Conservation (phyloP, 805 yeast genomes). For the Hanseniaspora valbyensis region DNA sequence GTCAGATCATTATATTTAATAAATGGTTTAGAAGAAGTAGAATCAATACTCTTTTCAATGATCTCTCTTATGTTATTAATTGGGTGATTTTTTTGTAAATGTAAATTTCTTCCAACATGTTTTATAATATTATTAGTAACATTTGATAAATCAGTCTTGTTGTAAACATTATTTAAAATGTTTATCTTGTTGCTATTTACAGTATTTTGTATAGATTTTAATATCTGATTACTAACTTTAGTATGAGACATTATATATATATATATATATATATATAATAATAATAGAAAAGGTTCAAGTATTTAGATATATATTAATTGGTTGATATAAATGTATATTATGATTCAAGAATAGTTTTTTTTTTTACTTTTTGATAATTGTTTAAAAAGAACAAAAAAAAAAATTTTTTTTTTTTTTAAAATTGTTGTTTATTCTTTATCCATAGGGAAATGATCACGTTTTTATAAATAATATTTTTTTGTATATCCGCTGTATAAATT, state of each 20-base stretch:
- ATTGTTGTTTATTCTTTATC: too few relatives aligned
- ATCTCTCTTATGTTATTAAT: conserved; percentile 71
- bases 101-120: conserved; percentile 62
- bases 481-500: too few relatives aligned
- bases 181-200: not conserved
- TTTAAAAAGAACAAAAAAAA: too few relatives aligned
- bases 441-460: too few relatives aligned
- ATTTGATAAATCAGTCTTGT: conserved; percentile 71
- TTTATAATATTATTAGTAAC: conserved; percentile 62
- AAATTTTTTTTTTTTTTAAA: too few relatives aligned
- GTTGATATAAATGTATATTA: too few relatives aligned
- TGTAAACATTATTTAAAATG: conserved; percentile 17
- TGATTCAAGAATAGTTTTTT: too few relatives aligned
- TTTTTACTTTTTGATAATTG: too few relatives aligned
- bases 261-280: too few relatives aligned
- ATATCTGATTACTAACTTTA: not conserved
- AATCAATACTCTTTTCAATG: conserved; percentile 56
- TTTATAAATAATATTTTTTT: too few relatives aligned
- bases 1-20: conserved; percentile 53
- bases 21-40: conserved; percentile 55
- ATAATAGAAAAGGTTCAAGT: too few relatives aligned
- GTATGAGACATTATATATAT: not conserved
- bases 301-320: too few relatives aligned
- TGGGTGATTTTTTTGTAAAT: conserved; percentile 69
- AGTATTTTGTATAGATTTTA: not conserved